Evolutionary conservation across 306 rosid species (phyloP), one percentile per base, ranked within the genome.

Genomic region (Cucurbita maxima): DNA sequence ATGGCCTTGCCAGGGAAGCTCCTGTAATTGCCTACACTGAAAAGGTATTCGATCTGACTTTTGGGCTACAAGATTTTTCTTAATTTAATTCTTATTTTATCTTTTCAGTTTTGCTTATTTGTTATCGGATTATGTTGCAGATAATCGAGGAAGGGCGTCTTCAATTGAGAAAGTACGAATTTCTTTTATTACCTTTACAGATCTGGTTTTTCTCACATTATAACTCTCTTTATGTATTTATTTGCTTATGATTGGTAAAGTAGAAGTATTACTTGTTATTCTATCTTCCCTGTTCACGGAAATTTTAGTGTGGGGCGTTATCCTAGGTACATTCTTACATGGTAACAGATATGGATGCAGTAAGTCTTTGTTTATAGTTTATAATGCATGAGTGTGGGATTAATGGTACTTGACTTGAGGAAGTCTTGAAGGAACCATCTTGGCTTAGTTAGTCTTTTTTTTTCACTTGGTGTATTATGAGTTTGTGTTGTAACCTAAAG

Each of bases 21-120:
- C 73, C 97, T 30, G 87, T 87, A 74, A 83, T 94, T 81, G 78
- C 87, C 83, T 86, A 94, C 88, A 90, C 98, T 36, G 97, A 94
- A 84, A 94, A 80, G 91, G 97, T 89, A 62, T 64, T 41, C 15
- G 45, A 41, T 64, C 36, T 18, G n/a, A 18, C 48, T 41, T 64
- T 18, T 63, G 16, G 34, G 51, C 34, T 60, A 12, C 12, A 60
- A 51, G 36, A 73, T 76, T 63, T 54, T 6, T 55, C 50, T 63
- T 38, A 6, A 16, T 67, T 8, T 73, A 18, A 12, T 20, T 25
- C 56, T 58, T 45, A 8, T 18, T 63, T 5, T 18, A 34, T 59
- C 6, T 66, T 77, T 41, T 9, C 6, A 56, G 38, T 3, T 73
- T 72, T 51, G 9, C 18, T 56, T 43, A 5, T 43, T 72, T 41